These are phyloP conservation scores for Phytophthora pseudosyringae DNA, from an alignment of 352 stramenopile genomes.

Conservation along the genomic window DNA sequence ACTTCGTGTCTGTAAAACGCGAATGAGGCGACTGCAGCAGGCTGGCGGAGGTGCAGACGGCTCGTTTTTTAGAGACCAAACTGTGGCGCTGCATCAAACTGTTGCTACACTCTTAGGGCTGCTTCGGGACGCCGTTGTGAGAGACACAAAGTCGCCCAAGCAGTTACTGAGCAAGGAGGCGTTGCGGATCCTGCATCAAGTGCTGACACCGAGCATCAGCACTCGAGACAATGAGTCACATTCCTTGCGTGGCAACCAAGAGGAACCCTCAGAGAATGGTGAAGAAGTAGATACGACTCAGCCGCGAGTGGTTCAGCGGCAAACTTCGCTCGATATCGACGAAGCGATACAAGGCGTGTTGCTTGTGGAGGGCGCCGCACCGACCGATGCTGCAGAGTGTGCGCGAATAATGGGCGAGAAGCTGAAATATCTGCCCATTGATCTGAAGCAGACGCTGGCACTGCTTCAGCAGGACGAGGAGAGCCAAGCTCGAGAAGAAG, in stretches of 20 bases:
- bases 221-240: constrained; percentile 1
- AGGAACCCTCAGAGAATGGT: constrained; percentile 4
- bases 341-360: constrained; percentile 59
- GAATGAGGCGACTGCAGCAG: constrained; percentile 38
- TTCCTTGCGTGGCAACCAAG: constrained; percentile 8
- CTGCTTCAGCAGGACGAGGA: constrained; percentile 34
- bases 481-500: constrained; percentile 20
- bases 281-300: constrained; percentile 14
- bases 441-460: constrained; percentile 41
- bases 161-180: constrained; percentile 66
- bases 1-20: constrained; percentile 53
- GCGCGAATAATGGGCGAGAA: constrained; percentile 44
- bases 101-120: constrained; percentile 51
- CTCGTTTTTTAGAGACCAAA: constrained; percentile 54
- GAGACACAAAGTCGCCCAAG: constrained; percentile 67
- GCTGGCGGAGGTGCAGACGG: constrained; percentile 33
- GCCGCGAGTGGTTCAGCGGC: constrained; percentile 21
- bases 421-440: constrained; percentile 53
- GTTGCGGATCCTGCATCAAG: constrained; percentile 38
- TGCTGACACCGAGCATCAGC: constrained; percentile 21
- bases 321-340: constrained; percentile 42
- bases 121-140: constrained; percentile 52
- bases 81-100: constrained; percentile 41
- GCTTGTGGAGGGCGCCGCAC: constrained; percentile 46
- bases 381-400: constrained; percentile 46